phyloP scores from a whole-genome alignment of 2,329 filamentous ascomycete genomes.

The Fusarium oxysporum region DNA sequence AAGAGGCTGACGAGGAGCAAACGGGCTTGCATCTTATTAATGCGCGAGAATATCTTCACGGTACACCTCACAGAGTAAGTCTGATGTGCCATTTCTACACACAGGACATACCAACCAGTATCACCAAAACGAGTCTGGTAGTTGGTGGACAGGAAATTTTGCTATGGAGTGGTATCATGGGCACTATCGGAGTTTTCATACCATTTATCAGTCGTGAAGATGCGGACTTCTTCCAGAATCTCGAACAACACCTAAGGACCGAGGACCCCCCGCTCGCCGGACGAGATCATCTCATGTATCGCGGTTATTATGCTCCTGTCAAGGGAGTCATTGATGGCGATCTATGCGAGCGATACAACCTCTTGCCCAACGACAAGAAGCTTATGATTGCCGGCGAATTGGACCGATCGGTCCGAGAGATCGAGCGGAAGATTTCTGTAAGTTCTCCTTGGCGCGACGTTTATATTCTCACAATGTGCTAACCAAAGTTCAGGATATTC shows the following conservation, averaged over 20 bases:
- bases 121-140: conserved; percentile 89
- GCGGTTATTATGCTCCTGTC: conserved; percentile 94
- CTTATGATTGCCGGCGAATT: conserved; percentile 94
- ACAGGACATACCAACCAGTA: conserved; percentile 91
- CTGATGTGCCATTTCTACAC: conserved; percentile 90
- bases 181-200: conserved; percentile 91
- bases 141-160: conserved; percentile 92
- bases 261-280: conserved; percentile 91
- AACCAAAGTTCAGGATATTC: conserved; percentile 61
- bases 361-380: conserved; percentile 89
- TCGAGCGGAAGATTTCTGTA: conserved; percentile 92
- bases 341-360: conserved; percentile 89
- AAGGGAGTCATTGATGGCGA: conserved; percentile 98
- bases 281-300: conserved; percentile 94
- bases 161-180: conserved; percentile 94
- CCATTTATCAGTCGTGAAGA: conserved; percentile 93
- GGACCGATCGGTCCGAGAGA: conserved; percentile 89
- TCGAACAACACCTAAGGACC: conserved; percentile 87
- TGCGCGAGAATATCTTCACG: conserved; percentile 89
- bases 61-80: conserved; percentile 84
- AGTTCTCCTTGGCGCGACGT: conserved; percentile 39
- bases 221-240: conserved; percentile 95
- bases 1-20: conserved; percentile 91
- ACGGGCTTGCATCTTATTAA: conserved; percentile 92
- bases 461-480: conserved; percentile 26